A percentile compares a stretch with the other conserved stretches of the same genome.
Evolutionary conservation across 495 filamentous ascomycete species (phyloP).

Genomic region (Astrothelium subdiscretum): DNA sequence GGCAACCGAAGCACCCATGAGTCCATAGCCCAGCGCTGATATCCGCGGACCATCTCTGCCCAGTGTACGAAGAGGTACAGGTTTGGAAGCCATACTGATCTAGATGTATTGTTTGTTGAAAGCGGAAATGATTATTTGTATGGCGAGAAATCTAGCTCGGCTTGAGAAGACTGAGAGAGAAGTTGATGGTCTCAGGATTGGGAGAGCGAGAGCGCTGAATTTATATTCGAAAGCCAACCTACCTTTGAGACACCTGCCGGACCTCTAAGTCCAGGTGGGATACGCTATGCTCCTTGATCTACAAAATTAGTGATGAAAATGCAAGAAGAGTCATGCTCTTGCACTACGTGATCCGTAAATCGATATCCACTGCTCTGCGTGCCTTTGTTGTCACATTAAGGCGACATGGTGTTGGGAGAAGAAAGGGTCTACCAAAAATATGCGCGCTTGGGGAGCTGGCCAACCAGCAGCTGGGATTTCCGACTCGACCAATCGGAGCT

Average conservation of each 20-base stretch:
- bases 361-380: too few species aligned
- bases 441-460: not conserved
- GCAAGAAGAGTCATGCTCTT: too few species aligned
- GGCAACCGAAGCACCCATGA: constrained; percentile 36
- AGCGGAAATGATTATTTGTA: not conserved
- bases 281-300: too few species aligned
- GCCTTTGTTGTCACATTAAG: too few species aligned
- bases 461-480: not conserved
- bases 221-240: not conserved
- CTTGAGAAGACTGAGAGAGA: not conserved
- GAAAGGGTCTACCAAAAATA: not conserved
- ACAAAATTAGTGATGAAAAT: too few species aligned
- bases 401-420: not conserved
- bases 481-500: not conserved
- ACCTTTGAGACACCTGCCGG: not conserved
- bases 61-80: constrained; percentile 19
- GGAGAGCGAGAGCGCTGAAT: not conserved
- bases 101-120: not conserved
- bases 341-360: too few species aligned
- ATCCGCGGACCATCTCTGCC: constrained; percentile 43
- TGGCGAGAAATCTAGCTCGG: not conserved
- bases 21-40: constrained; percentile 40
- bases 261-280: too few species aligned
- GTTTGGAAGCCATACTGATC: not conserved
- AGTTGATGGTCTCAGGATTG: not conserved